Percentiles rank a stretch among this genome's conserved stretches.
Evolutionary conservation across 768 basidiomycete genomes (phyloP).

Genomic region (Xerocomellus chrysenteron): DNA sequence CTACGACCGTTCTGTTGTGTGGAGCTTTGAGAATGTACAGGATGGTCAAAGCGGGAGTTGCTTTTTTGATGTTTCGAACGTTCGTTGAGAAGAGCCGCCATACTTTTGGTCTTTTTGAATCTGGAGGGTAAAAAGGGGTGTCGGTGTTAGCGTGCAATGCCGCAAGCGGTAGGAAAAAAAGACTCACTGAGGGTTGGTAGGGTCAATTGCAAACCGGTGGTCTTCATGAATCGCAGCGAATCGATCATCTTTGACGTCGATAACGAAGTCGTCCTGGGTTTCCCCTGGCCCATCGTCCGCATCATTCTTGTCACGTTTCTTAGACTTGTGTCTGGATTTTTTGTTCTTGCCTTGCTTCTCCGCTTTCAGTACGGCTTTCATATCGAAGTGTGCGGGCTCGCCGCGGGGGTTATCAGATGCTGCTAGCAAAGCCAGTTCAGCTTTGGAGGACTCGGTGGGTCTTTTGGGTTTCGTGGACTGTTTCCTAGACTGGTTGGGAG

Average conservation of each 20-base stretch:
- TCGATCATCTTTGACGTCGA: slow-evolving; percentile 84
- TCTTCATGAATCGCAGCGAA: slow-evolving; percentile 89
- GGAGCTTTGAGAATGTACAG: background rate
- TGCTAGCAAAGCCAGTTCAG: slow-evolving; percentile 65
- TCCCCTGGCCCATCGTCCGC: slow-evolving; percentile 55
- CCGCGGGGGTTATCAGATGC: slow-evolving; percentile 51
- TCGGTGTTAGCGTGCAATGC: background rate
- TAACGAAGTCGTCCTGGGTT: slow-evolving; percentile 74
- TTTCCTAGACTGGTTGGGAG: slow-evolving; percentile 20
- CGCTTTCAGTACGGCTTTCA: slow-evolving; percentile 83
- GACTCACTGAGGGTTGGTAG: slow-evolving; percentile 89
- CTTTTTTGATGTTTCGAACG: slow-evolving; percentile 63
- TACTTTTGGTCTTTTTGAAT: slow-evolving; percentile 90
- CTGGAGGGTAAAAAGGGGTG: slow-evolving; percentile 38
- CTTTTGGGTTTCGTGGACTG: slow-evolving; percentile 25
- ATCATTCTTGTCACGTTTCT: slow-evolving; percentile 23
- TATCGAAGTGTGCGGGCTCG: slow-evolving; percentile 80
- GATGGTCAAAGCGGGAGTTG: slow-evolving; percentile 9
- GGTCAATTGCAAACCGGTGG: slow-evolving; percentile 92
- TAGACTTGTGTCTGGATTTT: slow-evolving; percentile 37
- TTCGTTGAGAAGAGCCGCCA: slow-evolving; percentile 83
- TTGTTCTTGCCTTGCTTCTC: slow-evolving; percentile 62
- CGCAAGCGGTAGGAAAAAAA: background rate
- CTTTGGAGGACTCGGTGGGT: slow-evolving; percentile 32
- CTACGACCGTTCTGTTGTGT: slow-evolving; percentile 28